Evolutionary conservation across 1,284 basidiomycete genomes (phyloP), one percentile per base, ranked within the genome.

Genomic region (Pyrrhoderma lamaoense): DNA sequence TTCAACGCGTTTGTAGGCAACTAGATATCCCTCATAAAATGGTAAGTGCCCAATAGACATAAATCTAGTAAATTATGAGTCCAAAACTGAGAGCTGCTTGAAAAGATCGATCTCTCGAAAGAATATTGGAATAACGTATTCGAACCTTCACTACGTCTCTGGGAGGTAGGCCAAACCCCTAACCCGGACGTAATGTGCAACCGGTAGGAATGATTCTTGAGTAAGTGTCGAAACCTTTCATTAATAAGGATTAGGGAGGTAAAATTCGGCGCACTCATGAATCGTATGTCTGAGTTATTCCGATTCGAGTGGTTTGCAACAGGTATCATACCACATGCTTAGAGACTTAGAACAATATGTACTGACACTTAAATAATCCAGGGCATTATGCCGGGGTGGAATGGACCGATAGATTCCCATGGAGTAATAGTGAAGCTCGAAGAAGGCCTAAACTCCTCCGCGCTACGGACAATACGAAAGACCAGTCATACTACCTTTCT

Each of bases 181-280:
- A 98, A 98, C 65, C 93, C 95, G 0, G 95, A 98, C 62, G 84
- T 98, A 1, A 84, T 81, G 73, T 98, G 95, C 65, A 98, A 99
- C 66, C 79, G 74, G 89, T 89, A 47, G 5, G 51, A 34, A 2
- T 19, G 2, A n/a, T 18, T 13, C 7, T 19, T n/a, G 21, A 5
- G 16, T 46, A 36, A 11, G 27, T 23, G 16, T 19, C 22, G 40
- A 21, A 23, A 8, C 5, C 7, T 2, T 37, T 25, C n/a, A 11
- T 45, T 25, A 34, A 42, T 31, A 11, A 25, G 13, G 19, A 39
- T 5, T 51, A 93, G 90, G 61, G 88, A 95, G 65, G 90, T 98
- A 64, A 97, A 98, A 66, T 98, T 98, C 59, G 92, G 92, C 2
- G 86, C 88, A 0, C 71, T 99, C 13, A 69, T 94, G 45, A 78